A percentile compares a stretch with the other conserved stretches of the same genome.
Conservation (phyloP, 352 stramenopile species). For the Globisporangium abappressorium region DNA sequence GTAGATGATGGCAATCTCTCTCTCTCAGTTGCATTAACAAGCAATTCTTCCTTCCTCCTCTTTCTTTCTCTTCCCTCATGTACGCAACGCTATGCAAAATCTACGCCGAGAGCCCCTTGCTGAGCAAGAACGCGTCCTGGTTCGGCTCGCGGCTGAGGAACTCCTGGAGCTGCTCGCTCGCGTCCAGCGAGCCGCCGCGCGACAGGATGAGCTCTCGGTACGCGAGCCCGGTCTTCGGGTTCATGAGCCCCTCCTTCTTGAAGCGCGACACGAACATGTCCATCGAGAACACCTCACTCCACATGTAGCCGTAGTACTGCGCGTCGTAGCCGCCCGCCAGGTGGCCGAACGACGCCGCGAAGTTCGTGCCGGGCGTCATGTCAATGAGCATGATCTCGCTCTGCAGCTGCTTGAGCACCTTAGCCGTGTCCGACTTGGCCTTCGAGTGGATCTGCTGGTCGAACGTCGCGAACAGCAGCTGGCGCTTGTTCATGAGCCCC, state of each 20-base stretch:
- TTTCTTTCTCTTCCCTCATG: neutral
- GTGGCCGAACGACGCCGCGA: conserved; percentile 83
- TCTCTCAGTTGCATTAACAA: neutral
- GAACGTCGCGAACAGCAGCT: conserved; percentile 79
- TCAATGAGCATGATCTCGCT: conserved; percentile 86
- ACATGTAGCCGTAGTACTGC: conserved; percentile 90
- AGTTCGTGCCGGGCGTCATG: conserved; percentile 84
- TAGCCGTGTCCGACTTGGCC: conserved; percentile 73
- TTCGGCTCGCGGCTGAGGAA: conserved; percentile 79
- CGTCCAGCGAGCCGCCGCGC: conserved; percentile 74
- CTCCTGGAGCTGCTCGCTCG: conserved; percentile 72
- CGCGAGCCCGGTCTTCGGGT: conserved; percentile 67
- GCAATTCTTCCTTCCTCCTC: neutral
- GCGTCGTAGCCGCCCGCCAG: conserved; percentile 75
- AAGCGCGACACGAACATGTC: conserved; percentile 90
- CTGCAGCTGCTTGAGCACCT: conserved; percentile 79
- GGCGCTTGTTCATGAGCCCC: conserved; percentile 78
- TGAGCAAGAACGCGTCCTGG: conserved; percentile 80
- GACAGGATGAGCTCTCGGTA: conserved; percentile 88
- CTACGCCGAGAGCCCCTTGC: conserved; percentile 49
- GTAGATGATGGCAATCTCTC: neutral
- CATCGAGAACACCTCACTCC: conserved; percentile 87
- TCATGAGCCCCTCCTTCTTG: conserved; percentile 83
- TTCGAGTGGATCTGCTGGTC: conserved; percentile 87
- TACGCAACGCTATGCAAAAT: neutral